Base-by-base conservation (phyloP, 2,329 filamentous ascomycete genomes). In the Colletotrichum limetticola region DNA sequence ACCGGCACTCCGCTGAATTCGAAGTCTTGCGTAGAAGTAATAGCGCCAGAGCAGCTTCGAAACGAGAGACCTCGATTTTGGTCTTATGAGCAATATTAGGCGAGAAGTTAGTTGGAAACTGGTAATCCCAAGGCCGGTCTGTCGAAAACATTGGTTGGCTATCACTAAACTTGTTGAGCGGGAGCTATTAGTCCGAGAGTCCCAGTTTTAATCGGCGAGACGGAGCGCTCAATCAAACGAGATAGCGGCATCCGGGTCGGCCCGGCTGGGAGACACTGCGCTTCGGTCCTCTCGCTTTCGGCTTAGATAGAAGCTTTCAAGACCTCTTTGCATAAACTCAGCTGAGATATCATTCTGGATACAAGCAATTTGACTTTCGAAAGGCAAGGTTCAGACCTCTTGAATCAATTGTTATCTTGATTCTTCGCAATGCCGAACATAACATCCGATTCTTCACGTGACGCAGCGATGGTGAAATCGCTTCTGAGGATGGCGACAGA, bases 401-500 rank as follows among this genome's bases (percentile, higher is more conserved):
- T 35, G 7, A 8, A 4, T 30, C 5, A 24, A 11, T 19, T 19
- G 2, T 35, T 32, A 16, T 46, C 19, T n/a, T 28, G 8, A 24
- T n/a, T 11, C 35, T 24, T 28, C n/a, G 1, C 14, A 59, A 49
- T 57, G 56, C 61, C 66, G 70, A 46, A 37, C 22, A 32, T 8
- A 14, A 22, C 8, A 46, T 26, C 70, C 56, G 19, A 14, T 28
- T 11, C 9, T 56, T 61, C 70, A 72, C 70, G 70, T 72, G 70
- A 72, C 61, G 60, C 60, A n/a, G 42, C 70, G 70, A 72, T 72
- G 66, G 66, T 70, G 66, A 70, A 57, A 72, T 72, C 66, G 57
- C 60, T n/a, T 72, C 46, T 53, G 55, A 70, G 60, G 70, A 72
- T 72, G 66, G 60, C 70, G 70, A 72, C 66, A 72, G 66, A 72